Evolutionary conservation across 1,139 yeast species (phyloP).

Genomic region (Geotrichum australiense): DNA sequence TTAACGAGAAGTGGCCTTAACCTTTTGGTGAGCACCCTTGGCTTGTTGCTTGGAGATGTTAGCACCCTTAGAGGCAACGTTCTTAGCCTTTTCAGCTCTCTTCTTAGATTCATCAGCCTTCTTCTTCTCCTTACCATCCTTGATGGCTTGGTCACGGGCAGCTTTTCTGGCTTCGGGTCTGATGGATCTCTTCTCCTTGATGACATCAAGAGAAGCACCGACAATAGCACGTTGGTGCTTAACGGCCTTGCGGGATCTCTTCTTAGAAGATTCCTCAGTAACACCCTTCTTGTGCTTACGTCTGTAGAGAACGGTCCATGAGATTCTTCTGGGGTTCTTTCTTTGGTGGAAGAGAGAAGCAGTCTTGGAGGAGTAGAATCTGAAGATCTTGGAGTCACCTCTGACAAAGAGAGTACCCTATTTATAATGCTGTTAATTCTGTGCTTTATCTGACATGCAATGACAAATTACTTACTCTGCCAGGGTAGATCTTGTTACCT

Average conservation of each 20-base stretch:
- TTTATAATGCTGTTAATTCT: conserved; percentile 4
- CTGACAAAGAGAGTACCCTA: conserved; percentile 94
- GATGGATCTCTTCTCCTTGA: conserved; percentile 94
- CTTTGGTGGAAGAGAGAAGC: conserved; percentile 98
- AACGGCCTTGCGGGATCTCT: conserved; percentile 95
- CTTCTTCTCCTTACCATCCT: conserved; percentile 93
- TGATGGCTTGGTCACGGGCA: conserved; percentile 86
- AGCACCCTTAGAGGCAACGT: conserved; percentile 91
- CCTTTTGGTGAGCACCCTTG: conserved; percentile 47
- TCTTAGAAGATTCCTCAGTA: conserved; percentile 96
- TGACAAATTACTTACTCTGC: conserved; percentile 47
- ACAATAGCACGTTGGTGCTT: conserved; percentile 99
- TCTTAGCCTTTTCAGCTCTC: conserved; percentile 78
- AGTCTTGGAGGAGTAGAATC: conserved; percentile 97
- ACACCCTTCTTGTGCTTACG: conserved; percentile 99
- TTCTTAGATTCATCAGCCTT: conserved; percentile 89
- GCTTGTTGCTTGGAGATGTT: conserved; percentile 42
- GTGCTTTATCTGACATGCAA: background rate
- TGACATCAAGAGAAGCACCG: conserved; percentile 97
- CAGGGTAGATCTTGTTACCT: conserved; percentile 99
- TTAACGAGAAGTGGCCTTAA: conserved; percentile 95
- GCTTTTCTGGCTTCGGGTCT: conserved; percentile 99
- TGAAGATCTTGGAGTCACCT: conserved; percentile 99
- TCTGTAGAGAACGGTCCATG: conserved; percentile 99
- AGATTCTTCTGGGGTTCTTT: conserved; percentile 99